Conservation (phyloP, 331 rosid genomes). For the Acacia pycnantha region DNA sequence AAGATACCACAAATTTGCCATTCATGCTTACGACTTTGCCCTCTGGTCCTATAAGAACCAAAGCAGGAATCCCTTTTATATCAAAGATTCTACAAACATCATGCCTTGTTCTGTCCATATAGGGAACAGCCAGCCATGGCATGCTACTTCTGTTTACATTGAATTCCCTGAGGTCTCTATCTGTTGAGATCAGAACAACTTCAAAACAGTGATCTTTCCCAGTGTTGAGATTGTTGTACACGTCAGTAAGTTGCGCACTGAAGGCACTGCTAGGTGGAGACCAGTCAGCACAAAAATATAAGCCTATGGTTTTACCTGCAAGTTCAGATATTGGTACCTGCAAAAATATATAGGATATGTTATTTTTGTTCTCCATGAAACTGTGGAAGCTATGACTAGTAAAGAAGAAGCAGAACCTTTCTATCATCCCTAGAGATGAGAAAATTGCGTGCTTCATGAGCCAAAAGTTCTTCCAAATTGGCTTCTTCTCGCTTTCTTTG, state of each 20-base stretch:
- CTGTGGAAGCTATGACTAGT: background rate
- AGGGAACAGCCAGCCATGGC: conserved; percentile 91
- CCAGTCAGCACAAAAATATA: conserved; percentile 80
- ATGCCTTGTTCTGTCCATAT: conserved; percentile 65
- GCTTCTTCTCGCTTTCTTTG: conserved; percentile 49
- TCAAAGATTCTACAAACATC: conserved; percentile 75
- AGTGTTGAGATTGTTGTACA: conserved; percentile 53
- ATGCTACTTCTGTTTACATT: conserved; percentile 49
- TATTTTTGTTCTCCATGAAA: background rate
- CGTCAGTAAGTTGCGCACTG: conserved; percentile 61
- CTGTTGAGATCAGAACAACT: conserved; percentile 72
- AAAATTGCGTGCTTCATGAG: conserved; percentile 48
- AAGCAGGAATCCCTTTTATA: conserved; percentile 68
- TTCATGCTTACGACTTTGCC: conserved; percentile 56
- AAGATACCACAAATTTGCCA: conserved; percentile 62
- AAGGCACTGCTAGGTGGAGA: conserved; percentile 86
- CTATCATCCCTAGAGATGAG: conserved; percentile 42
- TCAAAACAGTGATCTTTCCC: conserved; percentile 47
- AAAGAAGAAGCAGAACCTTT: conserved; percentile 34
- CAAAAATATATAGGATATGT: conserved; percentile 10
- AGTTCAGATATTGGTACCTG: conserved; percentile 50
- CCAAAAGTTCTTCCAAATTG: conserved; percentile 50
- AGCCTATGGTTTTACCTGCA: conserved; percentile 60
- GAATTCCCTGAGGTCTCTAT: conserved; percentile 69
- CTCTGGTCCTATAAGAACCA: conserved; percentile 73